These are phyloP conservation scores for Colletotrichum sp. DNA, from an alignment of 2,329 filamentous ascomycete genomes.

Conservation along the genomic window DNA sequence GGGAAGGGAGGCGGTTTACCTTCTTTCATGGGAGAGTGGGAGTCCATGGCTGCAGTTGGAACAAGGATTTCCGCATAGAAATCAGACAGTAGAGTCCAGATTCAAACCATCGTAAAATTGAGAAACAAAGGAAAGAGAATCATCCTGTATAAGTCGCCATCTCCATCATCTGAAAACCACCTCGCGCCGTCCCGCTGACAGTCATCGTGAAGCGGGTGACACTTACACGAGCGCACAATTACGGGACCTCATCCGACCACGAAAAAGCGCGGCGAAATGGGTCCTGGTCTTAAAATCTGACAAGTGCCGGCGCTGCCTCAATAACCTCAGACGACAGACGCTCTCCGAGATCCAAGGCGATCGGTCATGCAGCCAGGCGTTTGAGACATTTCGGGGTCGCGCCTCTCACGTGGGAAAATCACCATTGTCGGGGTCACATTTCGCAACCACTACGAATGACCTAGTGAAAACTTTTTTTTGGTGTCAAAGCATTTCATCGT, in stretches of 20 bases:
- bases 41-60: not conserved
- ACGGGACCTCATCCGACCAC: not conserved
- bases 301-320: not conserved
- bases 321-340: fast-evolving
- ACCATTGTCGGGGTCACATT: slow-evolving; percentile 19
- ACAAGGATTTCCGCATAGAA: not conserved
- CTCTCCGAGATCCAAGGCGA: not conserved
- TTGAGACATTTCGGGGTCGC: not conserved
- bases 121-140: not conserved
- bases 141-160: not conserved
- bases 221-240: slow-evolving; percentile 9
- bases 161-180: not conserved
- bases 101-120: not conserved
- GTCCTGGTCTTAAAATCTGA: not conserved
- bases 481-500: slow-evolving; percentile 15
- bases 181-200: not conserved
- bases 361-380: slow-evolving; percentile 3
- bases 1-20: not conserved
- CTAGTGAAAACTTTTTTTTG: slow-evolving; percentile 8
- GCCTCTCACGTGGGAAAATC: slow-evolving; percentile 13
- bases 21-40: slow-evolving; percentile 24
- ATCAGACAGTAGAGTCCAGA: too few relatives aligned
- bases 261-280: not conserved
- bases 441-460: slow-evolving; percentile 21
- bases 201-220: slow-evolving; percentile 8